These are phyloP conservation scores for Starmerella riodocensis DNA, from an alignment of 805 yeast genomes.

Conservation along the genomic window DNA sequence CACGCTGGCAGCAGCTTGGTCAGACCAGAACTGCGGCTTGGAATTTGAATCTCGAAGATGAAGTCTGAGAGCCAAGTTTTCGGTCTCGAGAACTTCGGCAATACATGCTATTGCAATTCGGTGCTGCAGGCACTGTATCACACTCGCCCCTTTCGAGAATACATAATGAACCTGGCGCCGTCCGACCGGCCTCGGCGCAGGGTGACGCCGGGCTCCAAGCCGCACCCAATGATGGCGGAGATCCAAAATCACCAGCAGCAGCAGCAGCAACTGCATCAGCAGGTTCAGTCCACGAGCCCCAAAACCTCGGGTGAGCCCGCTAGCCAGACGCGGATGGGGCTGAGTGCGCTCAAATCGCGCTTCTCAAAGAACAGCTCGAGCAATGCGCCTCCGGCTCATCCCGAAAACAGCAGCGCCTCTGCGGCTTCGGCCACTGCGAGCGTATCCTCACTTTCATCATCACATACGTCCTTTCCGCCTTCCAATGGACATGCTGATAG, in stretches of 20 bases:
- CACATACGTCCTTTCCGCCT: not conserved
- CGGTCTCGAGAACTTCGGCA: constrained; percentile 35
- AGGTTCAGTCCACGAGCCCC: not conserved
- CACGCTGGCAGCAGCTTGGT: too few relatives aligned
- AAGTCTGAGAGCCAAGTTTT: constrained; percentile 26
- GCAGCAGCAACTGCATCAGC: not conserved
- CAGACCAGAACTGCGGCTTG: too few relatives aligned
- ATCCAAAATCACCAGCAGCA: not conserved
- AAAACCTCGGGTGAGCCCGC: not conserved
- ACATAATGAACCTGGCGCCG: constrained; percentile 26
- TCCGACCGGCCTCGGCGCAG: constrained; percentile 30
- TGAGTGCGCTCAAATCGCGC: constrained; percentile 7
- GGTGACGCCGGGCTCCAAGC: constrained; percentile 24
- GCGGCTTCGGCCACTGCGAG: not conserved
- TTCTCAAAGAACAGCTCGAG: constrained; percentile 1
- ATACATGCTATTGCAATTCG: constrained; percentile 90
- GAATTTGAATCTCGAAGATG: constrained; percentile 1
- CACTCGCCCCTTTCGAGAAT: constrained; percentile 52
- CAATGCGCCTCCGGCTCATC: not conserved
- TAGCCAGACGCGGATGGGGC: constrained; percentile 2
- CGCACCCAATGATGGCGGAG: constrained; percentile 22
- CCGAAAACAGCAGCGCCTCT: not conserved
- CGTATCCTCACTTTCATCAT: not conserved
- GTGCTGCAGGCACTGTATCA: constrained; percentile 78
- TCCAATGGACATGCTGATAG: too few relatives aligned